phyloP scores from a whole-genome alignment of 192 early-diverging fungal species.

The Coemansia sp. region DNA sequence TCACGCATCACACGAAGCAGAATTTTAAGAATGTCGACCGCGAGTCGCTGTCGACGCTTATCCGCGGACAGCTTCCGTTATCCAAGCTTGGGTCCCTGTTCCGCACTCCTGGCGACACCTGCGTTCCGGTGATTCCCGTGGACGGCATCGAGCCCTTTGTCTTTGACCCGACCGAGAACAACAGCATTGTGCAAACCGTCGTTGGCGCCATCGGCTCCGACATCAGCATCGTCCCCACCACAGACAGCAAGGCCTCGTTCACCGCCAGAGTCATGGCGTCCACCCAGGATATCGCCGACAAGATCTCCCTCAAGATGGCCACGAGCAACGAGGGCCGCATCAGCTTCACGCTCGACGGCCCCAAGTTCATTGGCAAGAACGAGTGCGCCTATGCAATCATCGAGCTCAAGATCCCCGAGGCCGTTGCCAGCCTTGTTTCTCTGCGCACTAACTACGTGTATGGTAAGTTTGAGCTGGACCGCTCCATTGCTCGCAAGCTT shows the following conservation, averaged over 20 bases:
- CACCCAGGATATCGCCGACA: constrained; percentile 36
- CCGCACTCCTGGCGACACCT: constrained; percentile 21
- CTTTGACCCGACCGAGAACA: constrained; percentile 34
- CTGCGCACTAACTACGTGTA: constrained; percentile 43
- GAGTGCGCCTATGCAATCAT: constrained; percentile 48
- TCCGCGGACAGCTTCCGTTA: constrained; percentile 29
- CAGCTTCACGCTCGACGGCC: constrained; percentile 39
- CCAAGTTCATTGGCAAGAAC: constrained; percentile 38
- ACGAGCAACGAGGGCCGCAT: constrained; percentile 36
- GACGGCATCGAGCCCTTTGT: constrained; percentile 26
- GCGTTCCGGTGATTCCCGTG: constrained; percentile 40
- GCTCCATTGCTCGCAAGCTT: constrained; percentile 29
- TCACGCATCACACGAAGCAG: background rate
- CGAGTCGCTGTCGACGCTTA: constrained; percentile 24
- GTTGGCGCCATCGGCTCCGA: constrained; percentile 42
- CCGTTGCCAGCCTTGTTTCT: constrained; percentile 17
- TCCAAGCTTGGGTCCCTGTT: constrained; percentile 18
- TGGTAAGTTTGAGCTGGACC: constrained; percentile 43
- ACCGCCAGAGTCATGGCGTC: constrained; percentile 37
- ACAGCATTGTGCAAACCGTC: constrained; percentile 40
- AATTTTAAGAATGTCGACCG: constrained; percentile 14
- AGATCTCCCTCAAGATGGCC: constrained; percentile 32
- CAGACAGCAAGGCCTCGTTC: constrained; percentile 32
- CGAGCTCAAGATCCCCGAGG: constrained; percentile 34
- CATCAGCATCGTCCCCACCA: constrained; percentile 31